Conservation (phyloP, 768 basidiomycete genomes). For the Chalciporus pseudorubinellus region DNA sequence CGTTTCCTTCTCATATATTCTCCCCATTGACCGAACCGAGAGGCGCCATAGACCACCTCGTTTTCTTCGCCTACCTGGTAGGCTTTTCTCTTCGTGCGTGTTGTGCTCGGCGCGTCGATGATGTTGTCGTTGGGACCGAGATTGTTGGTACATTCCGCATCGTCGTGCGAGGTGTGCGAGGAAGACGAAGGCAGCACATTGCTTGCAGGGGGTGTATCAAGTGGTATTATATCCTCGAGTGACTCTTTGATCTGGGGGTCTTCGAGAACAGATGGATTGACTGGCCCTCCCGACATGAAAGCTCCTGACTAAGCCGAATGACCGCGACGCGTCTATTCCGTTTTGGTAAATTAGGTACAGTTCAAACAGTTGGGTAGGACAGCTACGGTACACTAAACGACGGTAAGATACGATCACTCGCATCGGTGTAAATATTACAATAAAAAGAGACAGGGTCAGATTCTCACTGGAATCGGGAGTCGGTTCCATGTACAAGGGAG, state of each 20-base stretch:
- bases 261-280: slow-evolving; percentile 1
- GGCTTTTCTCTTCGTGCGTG: slow-evolving; percentile 18
- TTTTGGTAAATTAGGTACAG: no score
- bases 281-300: slow-evolving; percentile 1
- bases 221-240: slow-evolving; percentile 8
- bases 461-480: no score
- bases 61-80: slow-evolving; percentile 28
- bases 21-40: slow-evolving; percentile 78
- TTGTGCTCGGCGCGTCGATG: slow-evolving; percentile 1
- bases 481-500: no score
- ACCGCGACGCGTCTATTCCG: no score
- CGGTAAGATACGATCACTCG: no score
- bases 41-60: slow-evolving; percentile 66
- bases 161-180: slow-evolving; percentile 33
- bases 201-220: slow-evolving; percentile 17
- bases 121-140: background rate
- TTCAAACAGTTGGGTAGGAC: no score
- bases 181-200: slow-evolving; percentile 36
- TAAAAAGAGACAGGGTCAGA: no score
- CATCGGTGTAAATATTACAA: no score
- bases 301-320: slow-evolving; percentile 5
- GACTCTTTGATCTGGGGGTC: slow-evolving; percentile 35
- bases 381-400: no score
- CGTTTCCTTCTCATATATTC: slow-evolving; percentile 92
- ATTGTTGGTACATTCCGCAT: slow-evolving; percentile 29